phyloP scores from a whole-genome alignment of 2,329 filamentous ascomycete genomes.

The Chrysoporthe puriensis region DNA sequence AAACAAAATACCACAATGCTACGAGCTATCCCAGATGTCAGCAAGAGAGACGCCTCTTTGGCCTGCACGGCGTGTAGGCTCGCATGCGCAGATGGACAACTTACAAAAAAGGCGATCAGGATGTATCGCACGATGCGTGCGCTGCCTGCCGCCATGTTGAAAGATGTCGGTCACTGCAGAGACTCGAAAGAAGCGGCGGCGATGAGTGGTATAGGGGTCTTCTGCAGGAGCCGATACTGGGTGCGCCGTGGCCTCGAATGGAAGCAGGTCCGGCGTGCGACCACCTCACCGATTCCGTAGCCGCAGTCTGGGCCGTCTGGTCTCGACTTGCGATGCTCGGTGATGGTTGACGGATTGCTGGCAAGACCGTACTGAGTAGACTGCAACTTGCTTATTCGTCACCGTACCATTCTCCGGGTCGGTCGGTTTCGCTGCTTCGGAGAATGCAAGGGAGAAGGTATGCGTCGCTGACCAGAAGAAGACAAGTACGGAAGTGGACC shows the following conservation, averaged over 20 bases:
- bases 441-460: background rate
- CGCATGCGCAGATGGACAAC: constrained; percentile 40
- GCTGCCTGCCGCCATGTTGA: constrained; percentile 66
- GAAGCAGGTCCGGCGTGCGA: constrained; percentile 16
- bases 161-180: constrained; percentile 19
- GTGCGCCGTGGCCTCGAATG: background rate
- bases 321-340: background rate
- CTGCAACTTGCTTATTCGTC: constrained; percentile 9
- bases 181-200: constrained; percentile 1
- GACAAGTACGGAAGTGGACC: background rate
- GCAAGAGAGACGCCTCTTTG: constrained; percentile 28
- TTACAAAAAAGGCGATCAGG: constrained; percentile 81
- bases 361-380: constrained; percentile 8
- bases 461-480: background rate
- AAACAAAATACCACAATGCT: constrained; percentile 81
- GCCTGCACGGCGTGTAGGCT: constrained; percentile 8
- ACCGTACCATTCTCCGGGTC: constrained; percentile 15
- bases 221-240: background rate
- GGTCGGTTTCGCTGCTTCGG: background rate
- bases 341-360: background rate
- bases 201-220: background rate
- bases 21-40: constrained; percentile 53
- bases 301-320: background rate
- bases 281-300: background rate
- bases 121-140: constrained; percentile 78